Evolutionary conservation across 306 rosid genomes (phyloP).

Genomic region (Fragaria nilgerrensis): DNA sequence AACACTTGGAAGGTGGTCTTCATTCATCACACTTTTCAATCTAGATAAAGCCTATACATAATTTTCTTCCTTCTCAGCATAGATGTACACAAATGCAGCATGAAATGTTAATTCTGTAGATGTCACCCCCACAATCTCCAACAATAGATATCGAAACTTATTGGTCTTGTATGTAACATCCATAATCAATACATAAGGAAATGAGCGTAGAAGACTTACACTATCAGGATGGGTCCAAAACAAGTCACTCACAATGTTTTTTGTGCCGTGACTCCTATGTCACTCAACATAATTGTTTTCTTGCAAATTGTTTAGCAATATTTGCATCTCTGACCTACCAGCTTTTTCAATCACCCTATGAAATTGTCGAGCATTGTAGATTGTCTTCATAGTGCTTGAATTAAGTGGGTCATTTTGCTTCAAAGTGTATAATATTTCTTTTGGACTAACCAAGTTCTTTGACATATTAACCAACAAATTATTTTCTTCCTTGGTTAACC

Average conservation of each 20-base stretch:
- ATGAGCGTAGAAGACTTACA: too few species aligned
- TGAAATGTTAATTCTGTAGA: too few species aligned
- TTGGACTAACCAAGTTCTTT: neutral
- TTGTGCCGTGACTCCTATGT: neutral
- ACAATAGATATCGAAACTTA: too few species aligned
- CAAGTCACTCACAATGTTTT: neutral
- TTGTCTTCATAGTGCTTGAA: neutral
- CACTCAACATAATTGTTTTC: neutral
- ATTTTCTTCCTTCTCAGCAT: too few species aligned
- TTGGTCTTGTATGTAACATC: too few species aligned
- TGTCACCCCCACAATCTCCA: too few species aligned
- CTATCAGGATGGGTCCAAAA: neutral
- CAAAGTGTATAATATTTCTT: neutral
- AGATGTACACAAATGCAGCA: too few species aligned
- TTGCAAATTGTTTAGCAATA: neutral
- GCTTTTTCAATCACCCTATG: neutral
- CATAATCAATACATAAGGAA: too few species aligned
- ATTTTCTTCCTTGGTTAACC: neutral
- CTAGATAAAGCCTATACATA: too few species aligned
- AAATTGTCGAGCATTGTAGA: neutral
- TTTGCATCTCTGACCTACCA: neutral
- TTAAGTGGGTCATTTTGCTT: neutral
- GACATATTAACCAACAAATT: neutral
- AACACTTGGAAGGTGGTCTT: too few species aligned
- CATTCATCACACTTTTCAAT: too few species aligned